phyloP scores from a whole-genome alignment of 768 basidiomycete species.

The Agrocybe chaxingu region DNA sequence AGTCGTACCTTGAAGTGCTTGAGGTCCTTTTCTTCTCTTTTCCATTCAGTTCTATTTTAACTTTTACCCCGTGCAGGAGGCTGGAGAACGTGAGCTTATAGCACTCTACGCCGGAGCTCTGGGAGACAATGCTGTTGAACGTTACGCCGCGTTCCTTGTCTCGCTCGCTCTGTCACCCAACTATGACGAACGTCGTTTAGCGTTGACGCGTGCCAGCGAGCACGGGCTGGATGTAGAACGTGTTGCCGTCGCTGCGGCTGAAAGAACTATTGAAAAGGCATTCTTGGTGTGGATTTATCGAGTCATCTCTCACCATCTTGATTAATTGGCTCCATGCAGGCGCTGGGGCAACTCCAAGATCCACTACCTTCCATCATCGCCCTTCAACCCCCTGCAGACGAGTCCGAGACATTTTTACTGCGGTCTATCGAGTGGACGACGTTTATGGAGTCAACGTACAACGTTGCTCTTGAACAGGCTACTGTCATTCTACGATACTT shows the following conservation, averaged over 20 bases:
- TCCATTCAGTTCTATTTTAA: not conserved
- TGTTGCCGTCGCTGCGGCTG: conserved; percentile 80
- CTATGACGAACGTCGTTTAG: conserved; percentile 59
- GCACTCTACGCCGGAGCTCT: conserved; percentile 92
- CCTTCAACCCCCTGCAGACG: conserved; percentile 52
- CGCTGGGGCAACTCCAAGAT: conserved; percentile 51
- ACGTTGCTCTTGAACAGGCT: conserved; percentile 79
- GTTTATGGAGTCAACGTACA: conserved; percentile 68
- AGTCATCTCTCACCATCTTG: not conserved
- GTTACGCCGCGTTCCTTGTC: conserved; percentile 88
- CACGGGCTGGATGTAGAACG: conserved; percentile 81
- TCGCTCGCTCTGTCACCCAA: conserved; percentile 67
- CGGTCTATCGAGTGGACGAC: conserved; percentile 95
- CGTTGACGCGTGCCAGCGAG: conserved; percentile 73
- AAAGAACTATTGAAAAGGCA: conserved; percentile 68
- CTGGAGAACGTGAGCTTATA: conserved; percentile 81
- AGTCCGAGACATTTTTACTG: conserved; percentile 63
- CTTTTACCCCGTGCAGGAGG: conserved; percentile 38
- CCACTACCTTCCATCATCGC: conserved; percentile 60
- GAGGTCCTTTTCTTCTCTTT: conserved; percentile 45
- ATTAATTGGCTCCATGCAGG: conserved; percentile 27
- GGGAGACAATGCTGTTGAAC: conserved; percentile 86
- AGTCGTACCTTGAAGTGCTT: conserved; percentile 84
- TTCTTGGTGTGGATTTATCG: conserved; percentile 45
- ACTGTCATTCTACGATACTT: conserved; percentile 89